Conservation (phyloP, 2,329 filamentous ascomycete species). For the Sporothrix inflata region DNA sequence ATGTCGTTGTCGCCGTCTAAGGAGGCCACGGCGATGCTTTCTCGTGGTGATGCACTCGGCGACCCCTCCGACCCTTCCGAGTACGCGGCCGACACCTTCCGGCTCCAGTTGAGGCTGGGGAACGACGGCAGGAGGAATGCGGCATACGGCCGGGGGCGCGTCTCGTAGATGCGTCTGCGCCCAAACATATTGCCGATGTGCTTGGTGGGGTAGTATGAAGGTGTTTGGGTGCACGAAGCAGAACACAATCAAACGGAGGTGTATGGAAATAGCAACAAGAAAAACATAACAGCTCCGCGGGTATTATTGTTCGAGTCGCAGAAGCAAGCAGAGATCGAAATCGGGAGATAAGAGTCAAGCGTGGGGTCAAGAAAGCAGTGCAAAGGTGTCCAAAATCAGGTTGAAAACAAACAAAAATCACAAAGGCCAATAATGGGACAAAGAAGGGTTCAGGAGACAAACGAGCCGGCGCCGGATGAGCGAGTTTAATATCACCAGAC, state of each 20-base stretch:
- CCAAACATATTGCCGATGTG: neutral
- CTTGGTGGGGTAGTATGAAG: neutral
- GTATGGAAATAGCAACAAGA: neutral
- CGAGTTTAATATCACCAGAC: conserved; percentile 13
- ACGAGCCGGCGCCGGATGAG: neutral
- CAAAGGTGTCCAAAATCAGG: neutral
- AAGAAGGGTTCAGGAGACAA: neutral
- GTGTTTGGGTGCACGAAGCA: neutral
- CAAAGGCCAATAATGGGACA: neutral
- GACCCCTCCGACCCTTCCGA: neutral
- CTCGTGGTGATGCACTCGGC: neutral
- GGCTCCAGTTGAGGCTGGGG: conserved; percentile 33
- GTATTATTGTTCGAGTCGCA: neutral
- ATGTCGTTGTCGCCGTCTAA: neutral
- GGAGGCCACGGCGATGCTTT: neutral
- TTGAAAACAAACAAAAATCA: neutral
- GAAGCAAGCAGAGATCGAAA: neutral
- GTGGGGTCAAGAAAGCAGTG: neutral
- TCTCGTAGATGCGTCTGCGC: neutral
- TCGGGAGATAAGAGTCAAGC: neutral
- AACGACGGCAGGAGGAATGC: conserved; percentile 39
- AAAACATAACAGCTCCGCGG: neutral
- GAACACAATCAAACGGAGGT: neutral
- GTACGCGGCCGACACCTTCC: conserved; percentile 11
- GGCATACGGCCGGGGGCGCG: conserved; percentile 32